Evolutionary conservation across 768 basidiomycete genomes (phyloP), one percentile per base, ranked within the genome.

Genomic region (Trametes sanguinea): DNA sequence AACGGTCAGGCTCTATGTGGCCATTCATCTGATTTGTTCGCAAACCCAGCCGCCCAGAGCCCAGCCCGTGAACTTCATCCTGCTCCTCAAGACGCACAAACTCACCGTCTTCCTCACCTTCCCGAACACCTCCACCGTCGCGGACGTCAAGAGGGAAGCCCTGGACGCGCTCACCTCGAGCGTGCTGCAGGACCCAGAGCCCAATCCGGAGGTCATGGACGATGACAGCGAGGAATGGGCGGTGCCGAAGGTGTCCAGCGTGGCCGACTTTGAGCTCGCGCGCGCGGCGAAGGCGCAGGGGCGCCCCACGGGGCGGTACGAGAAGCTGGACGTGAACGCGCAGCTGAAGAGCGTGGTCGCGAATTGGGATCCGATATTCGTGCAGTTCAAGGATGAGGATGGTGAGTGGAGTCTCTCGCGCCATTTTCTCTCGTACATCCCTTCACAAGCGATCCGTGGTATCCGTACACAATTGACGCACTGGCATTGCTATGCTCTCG

Each of bases 31-130:
- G 43, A 45, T n/a, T 14, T 13, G 30, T 6, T 3, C 2, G 13
- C 10, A 4, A 3, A 13, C 4, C n/a, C 29, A 64, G 88, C 85
- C 85, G 30, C 80, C 77, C 11, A 80, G 82, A 69, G 65, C 77
- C 13, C 80, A 80, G 43, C 85, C 86, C 7, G 89, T 86, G 74
- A 77, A 83, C 51, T 86, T 86, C 74, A 85, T 89, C 56, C 69
- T 92, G 16, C 78, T 85, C n/a, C 73, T 91, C 65, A 90, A 88
- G 68, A 87, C 89, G 0, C 88, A 91, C 76, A 89, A 84, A 65
- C 75, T 88, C 54, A 86, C 86, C 6, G 76, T 90, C 65, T 80
- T 88, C 67, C 74, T 87, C 64, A 83, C 85, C 6, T 78, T 81
- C 9, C 73, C 79, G 44, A 85, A 83, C 7, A 80, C 78, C 37